Evolutionary conservation across 2,329 filamentous ascomycete genomes (phyloP), one percentile per base, ranked within the genome.

Genomic region (Fusarium nisikadoi): DNA sequence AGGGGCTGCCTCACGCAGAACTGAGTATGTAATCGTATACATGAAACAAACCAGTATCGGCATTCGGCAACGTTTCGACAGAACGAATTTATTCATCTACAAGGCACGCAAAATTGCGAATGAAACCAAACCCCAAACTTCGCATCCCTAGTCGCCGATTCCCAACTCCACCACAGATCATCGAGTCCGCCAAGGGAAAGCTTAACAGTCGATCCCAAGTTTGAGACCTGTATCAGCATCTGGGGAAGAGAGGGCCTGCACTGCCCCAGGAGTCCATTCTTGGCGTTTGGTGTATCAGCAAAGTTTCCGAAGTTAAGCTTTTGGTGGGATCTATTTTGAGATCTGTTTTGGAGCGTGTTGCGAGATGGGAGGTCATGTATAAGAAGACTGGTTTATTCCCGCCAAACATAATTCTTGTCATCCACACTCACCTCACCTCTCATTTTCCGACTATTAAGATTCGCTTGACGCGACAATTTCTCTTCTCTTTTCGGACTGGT

Each of bases 221-320:
- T 53, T 68, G n/a, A 33, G 38, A 64, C 45, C 35, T 58, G 35
- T 49, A 23, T 52, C 45, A 57, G 39, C 29, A 39, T 17, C 38
- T 39, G 49, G 50, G 31, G 50, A 31, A 46, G 38, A 7, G 14
- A 39, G 52, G 35, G 33, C 35, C 19, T 19, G 45, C 42, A 68
- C 47, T 54, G 14, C 25, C 50, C 41, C 50, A 27, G 19, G 42
- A 23, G 50, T 47, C 29, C 39, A 69, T 23, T 17, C 45, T 56
- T 69, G 43, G 65, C 57, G 56, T 57, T 64, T 64, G 13, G 3
- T 41, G 65, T 69, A 53, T 69, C 65, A 64, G 29, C 25, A n/a
- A 42, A 31, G 41, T 39, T 45, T 27, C 23, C 31, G 45, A 55
- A 17, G 23, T 43, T 25, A 57, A 65, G 46, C 46, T 50, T 58